Evolutionary conservation across 306 rosid species (phyloP), one percentile per base, ranked within the genome.

Genomic region (Rosa chinensis): DNA sequence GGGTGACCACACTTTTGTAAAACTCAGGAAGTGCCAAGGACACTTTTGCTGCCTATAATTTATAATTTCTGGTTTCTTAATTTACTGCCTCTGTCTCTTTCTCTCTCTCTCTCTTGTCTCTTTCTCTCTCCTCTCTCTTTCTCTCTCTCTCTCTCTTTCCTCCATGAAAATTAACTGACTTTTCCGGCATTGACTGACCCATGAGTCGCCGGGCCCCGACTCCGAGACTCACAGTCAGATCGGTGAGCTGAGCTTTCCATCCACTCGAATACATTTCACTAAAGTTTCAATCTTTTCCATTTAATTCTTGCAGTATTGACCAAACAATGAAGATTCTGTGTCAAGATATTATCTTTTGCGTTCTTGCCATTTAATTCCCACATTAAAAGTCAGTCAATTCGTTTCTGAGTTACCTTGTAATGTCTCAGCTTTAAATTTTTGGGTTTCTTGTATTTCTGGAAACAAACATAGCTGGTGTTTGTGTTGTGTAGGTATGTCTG

Each of bases 181-280:
- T 66, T 82, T 83, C 89, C 77, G 59, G 66, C 92, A 87, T 84
- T 86, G 92, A 87, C 91, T 83, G 49, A 81, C 74, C 50, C 61
- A 73, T 75, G 82, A 79, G 83, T 71, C 68, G 61, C 76, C 37
- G 43, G 52, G 59, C 32, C 52, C 70, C 73, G 80, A 69, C 74
- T 40, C 63, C 28, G 81, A 59, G 53, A 62, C 72, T 59, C 76
- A 63, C 62, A 3, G 32, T 16, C 69, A 40, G 89, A 89, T 82
- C 83, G 85, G 89, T 84, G 86, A 85, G 84, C 78, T 85, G 12
- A 80, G 82, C 56, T 50, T 12, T 69, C 70, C 68, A 17, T 21
- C 16, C 78, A 76, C 74, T 66, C 21, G 45, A 56, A 28, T 45
- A 37, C 73, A 62, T 28, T 66, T 52, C 74, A 49, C 82, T 82